Conservation (phyloP, 2,329 filamentous ascomycete species). For the Fusarium scirpi region DNA sequence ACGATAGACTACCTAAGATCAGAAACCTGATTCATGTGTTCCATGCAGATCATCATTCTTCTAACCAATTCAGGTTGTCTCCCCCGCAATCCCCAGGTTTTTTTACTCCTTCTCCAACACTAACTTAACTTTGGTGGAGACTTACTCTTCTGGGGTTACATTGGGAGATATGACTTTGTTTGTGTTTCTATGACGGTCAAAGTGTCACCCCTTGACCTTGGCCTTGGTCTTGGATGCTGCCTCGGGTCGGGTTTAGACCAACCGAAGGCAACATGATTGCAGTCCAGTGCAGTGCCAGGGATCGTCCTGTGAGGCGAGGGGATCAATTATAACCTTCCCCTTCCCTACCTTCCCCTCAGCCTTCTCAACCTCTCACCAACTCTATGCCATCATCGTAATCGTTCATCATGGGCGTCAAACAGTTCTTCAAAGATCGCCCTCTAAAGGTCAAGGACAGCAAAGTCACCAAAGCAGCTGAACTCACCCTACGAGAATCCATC, state of each 20-base stretch:
- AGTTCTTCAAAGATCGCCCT: slow-evolving; percentile 59
- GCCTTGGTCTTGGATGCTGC: not conserved
- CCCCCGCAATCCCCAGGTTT: slow-evolving; percentile 40
- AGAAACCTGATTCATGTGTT: slow-evolving; percentile 27
- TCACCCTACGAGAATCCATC: slow-evolving; percentile 75
- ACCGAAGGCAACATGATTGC: slow-evolving; percentile 16
- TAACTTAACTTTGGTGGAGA: not conserved
- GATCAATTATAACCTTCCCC: slow-evolving; percentile 14
- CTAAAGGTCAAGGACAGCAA: slow-evolving; percentile 58
- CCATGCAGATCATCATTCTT: slow-evolving; percentile 16
- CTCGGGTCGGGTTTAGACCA: slow-evolving; percentile 34
- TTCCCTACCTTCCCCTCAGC: not conserved
- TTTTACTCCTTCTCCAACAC: slow-evolving; percentile 36
- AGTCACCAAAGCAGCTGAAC: slow-evolving; percentile 61
- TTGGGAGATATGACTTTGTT: not conserved
- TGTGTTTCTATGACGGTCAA: slow-evolving; percentile 18
- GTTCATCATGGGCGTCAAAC: slow-evolving; percentile 56
- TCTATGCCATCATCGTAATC: not conserved
- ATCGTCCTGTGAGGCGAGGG: not conserved
- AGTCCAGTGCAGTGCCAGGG: not conserved
- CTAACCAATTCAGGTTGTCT: slow-evolving; percentile 5
- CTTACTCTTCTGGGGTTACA: slow-evolving; percentile 34
- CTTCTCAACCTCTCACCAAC: not conserved
- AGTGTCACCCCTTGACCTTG: slow-evolving; percentile 3
- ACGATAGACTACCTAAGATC: slow-evolving; percentile 11